A percentile compares a stretch with the other conserved stretches of the same genome.
Evolutionary conservation across 768 basidiomycete genomes (phyloP).

Genomic region (Dioszegia aurantiaca): DNA sequence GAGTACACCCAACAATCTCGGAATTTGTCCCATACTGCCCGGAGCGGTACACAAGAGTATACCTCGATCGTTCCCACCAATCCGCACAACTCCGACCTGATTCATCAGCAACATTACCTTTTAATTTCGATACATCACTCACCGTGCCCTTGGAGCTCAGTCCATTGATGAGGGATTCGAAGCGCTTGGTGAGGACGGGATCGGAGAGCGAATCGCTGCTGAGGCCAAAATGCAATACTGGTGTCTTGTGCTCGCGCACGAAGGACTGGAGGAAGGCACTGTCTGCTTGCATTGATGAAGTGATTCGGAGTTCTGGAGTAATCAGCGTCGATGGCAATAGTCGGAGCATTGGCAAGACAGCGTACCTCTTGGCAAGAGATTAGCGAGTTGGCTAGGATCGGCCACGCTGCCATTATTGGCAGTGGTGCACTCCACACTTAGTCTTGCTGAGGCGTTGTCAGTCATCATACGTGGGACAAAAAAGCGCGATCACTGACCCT

Average conservation of each 20-base stretch:
- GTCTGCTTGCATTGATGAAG: conserved; percentile 1
- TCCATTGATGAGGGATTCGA: conserved; percentile 9
- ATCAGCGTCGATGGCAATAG: background rate
- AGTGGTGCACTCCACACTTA: conserved; percentile 1
- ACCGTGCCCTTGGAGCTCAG: conserved; percentile 9
- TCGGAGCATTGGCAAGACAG: background rate
- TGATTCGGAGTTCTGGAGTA: conserved; percentile 7
- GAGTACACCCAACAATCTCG: conserved; percentile 3
- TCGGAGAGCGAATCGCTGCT: background rate
- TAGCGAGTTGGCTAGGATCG: background rate
- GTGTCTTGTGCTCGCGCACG: conserved; percentile 1
- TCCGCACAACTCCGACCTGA: conserved; percentile 2
- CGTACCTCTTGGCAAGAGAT: background rate
- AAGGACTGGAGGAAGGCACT: background rate
- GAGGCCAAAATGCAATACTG: conserved; percentile 6
- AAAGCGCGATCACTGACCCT: background rate
- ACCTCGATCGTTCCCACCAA: conserved; percentile 1
- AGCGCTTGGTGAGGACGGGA: background rate
- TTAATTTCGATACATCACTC: background rate
- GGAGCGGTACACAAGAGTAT: conserved; percentile 3
- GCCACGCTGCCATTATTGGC: background rate
- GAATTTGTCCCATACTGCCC: background rate
- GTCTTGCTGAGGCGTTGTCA: conserved; percentile 2
- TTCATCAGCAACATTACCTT: background rate
- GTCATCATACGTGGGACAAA: too few species aligned